Evolutionary conservation across 768 basidiomycete species (phyloP), one percentile per base, ranked within the genome.

Genomic region (Stropharia rugosoannulata): DNA sequence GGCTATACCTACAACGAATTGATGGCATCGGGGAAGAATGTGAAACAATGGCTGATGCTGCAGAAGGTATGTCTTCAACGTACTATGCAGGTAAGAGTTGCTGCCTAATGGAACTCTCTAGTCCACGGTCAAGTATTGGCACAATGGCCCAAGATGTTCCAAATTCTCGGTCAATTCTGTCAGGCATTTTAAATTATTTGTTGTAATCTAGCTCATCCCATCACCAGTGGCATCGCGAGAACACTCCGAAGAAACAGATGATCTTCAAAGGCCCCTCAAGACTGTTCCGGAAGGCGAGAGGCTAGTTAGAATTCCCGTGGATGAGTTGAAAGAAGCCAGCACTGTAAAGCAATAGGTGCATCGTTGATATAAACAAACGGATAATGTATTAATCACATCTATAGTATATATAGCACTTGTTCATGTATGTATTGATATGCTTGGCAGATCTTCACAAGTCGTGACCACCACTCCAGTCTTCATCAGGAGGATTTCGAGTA

Each of bases 81-180:
- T 59, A 39, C 37, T 13, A 13, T 36, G 37, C 52, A 9, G 18
- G 29, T 19, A 44, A 36, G 15, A 13, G 13, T 10, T 16, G 18
- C 44, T 32, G 29, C 12, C 16, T 47, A 42, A 35, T 15, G 12
- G 19, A 32, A 44, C 54, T 49, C 9, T 36, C 38, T 19, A 90
- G 89, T 87, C 35, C 86, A 87, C 59, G 89, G 89, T 9, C 82
- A 90, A 65, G 88, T 91, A 4, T 79, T 90, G 22, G 83, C 83
- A 55, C 88, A 90, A 58, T 91, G 89, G 89, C 86, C 88, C 9
- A 83, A 82, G 66, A 92, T 92, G 90, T 91, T 92, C 63, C 80
- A 84, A 60, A 89, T 89, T 50, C 72, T 92, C 47, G 80, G 72
- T 54, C 73, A 85, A 56, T 91, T 90, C 66, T 63, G 90, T 91